Evolutionary conservation across 176 grass and related monocot species (phyloP).

Genomic region (Ensete ventricosum): DNA sequence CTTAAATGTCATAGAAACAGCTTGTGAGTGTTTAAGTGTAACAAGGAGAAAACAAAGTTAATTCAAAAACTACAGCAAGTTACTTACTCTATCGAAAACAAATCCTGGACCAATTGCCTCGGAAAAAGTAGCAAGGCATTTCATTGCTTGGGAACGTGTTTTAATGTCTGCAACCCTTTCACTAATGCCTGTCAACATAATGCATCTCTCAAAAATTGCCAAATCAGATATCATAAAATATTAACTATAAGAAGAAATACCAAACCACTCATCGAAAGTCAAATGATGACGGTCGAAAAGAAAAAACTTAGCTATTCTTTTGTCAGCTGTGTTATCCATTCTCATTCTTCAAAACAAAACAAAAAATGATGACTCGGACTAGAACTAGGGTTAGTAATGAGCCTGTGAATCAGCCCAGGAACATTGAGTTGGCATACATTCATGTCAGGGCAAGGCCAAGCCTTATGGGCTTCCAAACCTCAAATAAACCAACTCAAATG

Average conservation of each 20-base stretch:
- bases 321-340: no score
- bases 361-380: no score
- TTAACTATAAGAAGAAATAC: slow-evolving; percentile 17
- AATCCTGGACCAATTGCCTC: slow-evolving; percentile 95
- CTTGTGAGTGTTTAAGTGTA: slow-evolving; percentile 9
- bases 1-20: slow-evolving; percentile 33
- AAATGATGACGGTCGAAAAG: not conserved
- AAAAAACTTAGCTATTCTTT: no score
- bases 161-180: slow-evolving; percentile 99
- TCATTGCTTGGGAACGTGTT: slow-evolving; percentile 79
- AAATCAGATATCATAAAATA: not conserved
- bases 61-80: slow-evolving; percentile 43
- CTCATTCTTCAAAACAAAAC: no score
- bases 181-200: slow-evolving; percentile 57
- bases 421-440: no score
- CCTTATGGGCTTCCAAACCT: not conserved
- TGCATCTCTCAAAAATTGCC: not conserved
- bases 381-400: no score
- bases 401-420: no score
- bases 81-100: slow-evolving; percentile 86
- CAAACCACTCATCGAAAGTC: not conserved
- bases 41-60: slow-evolving; percentile 28
- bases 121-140: slow-evolving; percentile 84
- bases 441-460: no score
- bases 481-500: not conserved